These are phyloP conservation scores for Podila epicladia DNA, from an alignment of 192 early-diverging fungal species.

Conservation along the genomic window DNA sequence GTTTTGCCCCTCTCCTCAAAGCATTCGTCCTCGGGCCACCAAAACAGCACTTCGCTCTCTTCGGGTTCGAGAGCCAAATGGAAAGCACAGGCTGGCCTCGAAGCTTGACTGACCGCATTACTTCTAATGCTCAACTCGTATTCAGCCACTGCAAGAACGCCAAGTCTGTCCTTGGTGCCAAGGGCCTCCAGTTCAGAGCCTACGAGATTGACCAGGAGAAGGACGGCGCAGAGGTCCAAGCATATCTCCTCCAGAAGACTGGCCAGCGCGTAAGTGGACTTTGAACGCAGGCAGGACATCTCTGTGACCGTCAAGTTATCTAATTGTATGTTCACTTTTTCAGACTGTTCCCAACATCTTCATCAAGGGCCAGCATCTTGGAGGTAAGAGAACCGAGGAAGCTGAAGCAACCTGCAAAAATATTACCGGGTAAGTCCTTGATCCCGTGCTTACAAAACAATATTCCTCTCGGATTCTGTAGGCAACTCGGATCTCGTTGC, in stretches of 20 bases:
- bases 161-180: slow-evolving; percentile 46
- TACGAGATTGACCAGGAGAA: slow-evolving; percentile 59
- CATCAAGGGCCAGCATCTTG: slow-evolving; percentile 66
- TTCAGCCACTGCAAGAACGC: slow-evolving; percentile 48
- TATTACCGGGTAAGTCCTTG: background rate
- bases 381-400: slow-evolving; percentile 38
- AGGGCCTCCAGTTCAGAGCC: slow-evolving; percentile 54
- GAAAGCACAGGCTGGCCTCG: background rate
- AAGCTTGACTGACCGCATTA: background rate
- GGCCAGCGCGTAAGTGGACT: slow-evolving; percentile 54
- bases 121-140: background rate
- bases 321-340: background rate
- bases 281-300: background rate
- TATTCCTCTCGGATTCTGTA: background rate
- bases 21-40: background rate
- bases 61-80: background rate
- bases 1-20: background rate
- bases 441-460: background rate
- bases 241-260: slow-evolving; percentile 56
- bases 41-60: background rate
- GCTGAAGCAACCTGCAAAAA: no score
- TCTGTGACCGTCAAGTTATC: background rate
- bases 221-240: slow-evolving; percentile 64
- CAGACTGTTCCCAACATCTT: slow-evolving; percentile 73
- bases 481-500: slow-evolving; percentile 42